These are phyloP conservation scores for Rhizomucor pusillus DNA, from an alignment of 371 early-diverging fungal genomes.

Conservation along the genomic window DNA sequence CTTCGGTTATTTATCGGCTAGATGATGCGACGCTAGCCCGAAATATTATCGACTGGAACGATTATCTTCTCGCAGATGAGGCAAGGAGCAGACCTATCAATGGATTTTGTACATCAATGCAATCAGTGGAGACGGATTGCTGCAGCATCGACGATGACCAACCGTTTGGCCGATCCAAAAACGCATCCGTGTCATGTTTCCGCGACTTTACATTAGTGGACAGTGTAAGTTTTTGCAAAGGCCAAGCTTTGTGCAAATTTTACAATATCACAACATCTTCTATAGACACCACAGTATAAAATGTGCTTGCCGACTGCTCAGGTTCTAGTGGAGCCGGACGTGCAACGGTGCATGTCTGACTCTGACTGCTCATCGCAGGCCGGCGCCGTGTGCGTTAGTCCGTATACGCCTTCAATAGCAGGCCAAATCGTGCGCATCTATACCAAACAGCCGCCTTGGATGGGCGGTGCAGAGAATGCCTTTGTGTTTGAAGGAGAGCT, in stretches of 20 bases:
- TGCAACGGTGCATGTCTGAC: conserved; percentile 32
- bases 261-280: neutral
- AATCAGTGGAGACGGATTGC: conserved; percentile 28
- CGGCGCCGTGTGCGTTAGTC: conserved; percentile 47
- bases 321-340: conserved; percentile 27
- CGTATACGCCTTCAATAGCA: conserved; percentile 52
- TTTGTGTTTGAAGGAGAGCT: conserved; percentile 59
- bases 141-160: conserved; percentile 47
- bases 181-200: conserved; percentile 52
- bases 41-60: conserved; percentile 54
- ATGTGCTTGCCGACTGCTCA: conserved; percentile 38
- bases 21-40: conserved; percentile 43
- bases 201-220: conserved; percentile 17
- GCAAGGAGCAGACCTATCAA: too few relatives aligned
- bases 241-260: neutral
- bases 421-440: conserved; percentile 60
- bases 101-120: neutral
- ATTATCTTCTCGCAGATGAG: conserved; percentile 28
- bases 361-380: conserved; percentile 25
- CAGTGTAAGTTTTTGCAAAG: neutral
- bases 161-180: conserved; percentile 54
- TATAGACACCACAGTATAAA: conserved; percentile 9
- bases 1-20: conserved; percentile 50
- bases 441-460: conserved; percentile 38
- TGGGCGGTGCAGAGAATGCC: conserved; percentile 20